Evolutionary conservation across 352 stramenopile species (phyloP).

Genomic region (Phytopythium sindhum): DNA sequence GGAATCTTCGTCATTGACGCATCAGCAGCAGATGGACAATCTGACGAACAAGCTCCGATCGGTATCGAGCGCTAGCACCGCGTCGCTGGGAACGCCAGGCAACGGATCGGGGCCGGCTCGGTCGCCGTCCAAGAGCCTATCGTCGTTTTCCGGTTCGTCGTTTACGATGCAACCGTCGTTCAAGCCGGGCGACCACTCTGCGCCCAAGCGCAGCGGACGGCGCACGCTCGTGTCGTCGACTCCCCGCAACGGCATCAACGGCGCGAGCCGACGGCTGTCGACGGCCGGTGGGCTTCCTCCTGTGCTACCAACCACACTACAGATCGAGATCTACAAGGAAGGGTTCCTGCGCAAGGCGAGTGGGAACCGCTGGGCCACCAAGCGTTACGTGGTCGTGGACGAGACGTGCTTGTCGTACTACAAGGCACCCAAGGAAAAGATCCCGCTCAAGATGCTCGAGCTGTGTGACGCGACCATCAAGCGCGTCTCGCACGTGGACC

Average conservation of each 20-base stretch:
- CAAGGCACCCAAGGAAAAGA: constrained; percentile 80
- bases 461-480: constrained; percentile 79
- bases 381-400: constrained; percentile 87
- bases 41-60: constrained; percentile 57
- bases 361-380: constrained; percentile 77
- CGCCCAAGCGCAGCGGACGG: constrained; percentile 43
- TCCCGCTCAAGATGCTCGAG: constrained; percentile 84
- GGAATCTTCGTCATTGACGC: constrained; percentile 9
- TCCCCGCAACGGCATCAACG: constrained; percentile 20
- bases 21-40: constrained; percentile 15
- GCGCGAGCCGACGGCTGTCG: constrained; percentile 43
- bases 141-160: constrained; percentile 24
- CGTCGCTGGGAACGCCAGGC: constrained; percentile 28
- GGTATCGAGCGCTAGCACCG: constrained; percentile 41
- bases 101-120: constrained; percentile 18
- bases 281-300: constrained; percentile 35
- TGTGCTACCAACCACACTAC: constrained; percentile 62
- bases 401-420: constrained; percentile 84
- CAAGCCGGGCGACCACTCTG: constrained; percentile 47
- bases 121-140: constrained; percentile 52
- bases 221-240: constrained; percentile 69
- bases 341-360: constrained; percentile 83
- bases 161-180: constrained; percentile 59
- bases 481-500: constrained; percentile 76
- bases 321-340: constrained; percentile 79